Evolutionary conservation across 768 basidiomycete genomes (phyloP).

Genomic region (Postia placenta): DNA sequence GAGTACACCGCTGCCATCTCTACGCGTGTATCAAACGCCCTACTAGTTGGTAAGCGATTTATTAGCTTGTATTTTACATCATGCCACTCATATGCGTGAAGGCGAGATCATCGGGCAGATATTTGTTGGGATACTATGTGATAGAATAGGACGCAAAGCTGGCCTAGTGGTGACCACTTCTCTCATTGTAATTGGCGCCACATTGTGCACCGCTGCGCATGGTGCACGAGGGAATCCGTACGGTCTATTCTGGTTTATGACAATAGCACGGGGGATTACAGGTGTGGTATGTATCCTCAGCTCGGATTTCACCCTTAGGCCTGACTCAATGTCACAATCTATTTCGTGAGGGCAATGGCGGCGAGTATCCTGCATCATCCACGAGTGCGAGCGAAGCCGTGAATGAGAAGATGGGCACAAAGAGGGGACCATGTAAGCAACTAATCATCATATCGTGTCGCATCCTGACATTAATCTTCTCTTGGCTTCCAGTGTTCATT

Average conservation of each 20-base stretch:
- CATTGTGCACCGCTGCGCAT: conserved; percentile 61
- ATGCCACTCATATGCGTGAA: conserved; percentile 14
- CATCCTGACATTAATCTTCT: conserved; percentile 6
- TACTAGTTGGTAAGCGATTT: conserved; percentile 54
- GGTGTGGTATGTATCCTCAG: conserved; percentile 57
- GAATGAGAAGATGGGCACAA: conserved; percentile 56
- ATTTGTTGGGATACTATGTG: conserved; percentile 62
- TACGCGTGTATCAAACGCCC: conserved; percentile 64
- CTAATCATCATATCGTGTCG: not conserved
- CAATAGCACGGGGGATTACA: conserved; percentile 64
- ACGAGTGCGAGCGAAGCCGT: conserved; percentile 67
- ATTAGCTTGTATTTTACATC: not conserved
- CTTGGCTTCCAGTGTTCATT: conserved; percentile 50
- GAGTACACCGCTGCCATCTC: conserved; percentile 55
- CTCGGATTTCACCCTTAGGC: not conserved
- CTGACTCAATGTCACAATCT: not conserved
- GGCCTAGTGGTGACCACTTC: conserved; percentile 65
- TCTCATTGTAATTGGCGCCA: conserved; percentile 65
- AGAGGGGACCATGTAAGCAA: conserved; percentile 51
- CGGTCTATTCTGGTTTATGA: conserved; percentile 73
- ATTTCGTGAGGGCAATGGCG: conserved; percentile 54
- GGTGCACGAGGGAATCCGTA: conserved; percentile 47
- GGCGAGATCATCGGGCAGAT: conserved; percentile 61
- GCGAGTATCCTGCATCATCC: conserved; percentile 72
- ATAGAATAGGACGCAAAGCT: conserved; percentile 69